Evolutionary conservation across 352 stramenopile genomes (phyloP).

Genomic region (Phytophthora nicotianae): DNA sequence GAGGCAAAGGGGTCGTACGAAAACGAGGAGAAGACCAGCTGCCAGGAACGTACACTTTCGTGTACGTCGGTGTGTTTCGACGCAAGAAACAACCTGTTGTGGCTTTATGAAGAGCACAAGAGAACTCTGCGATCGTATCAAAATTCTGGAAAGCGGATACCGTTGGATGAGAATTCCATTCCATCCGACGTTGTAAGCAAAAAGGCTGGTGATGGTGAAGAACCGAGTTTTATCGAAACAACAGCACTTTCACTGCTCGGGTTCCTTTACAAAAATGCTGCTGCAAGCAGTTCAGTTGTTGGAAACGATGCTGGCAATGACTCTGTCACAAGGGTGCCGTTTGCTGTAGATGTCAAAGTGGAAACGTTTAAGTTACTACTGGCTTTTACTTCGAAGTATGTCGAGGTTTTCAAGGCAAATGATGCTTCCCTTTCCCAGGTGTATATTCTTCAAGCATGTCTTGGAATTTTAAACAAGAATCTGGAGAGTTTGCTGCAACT

Average conservation of each 20-base stretch:
- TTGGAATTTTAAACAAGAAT: conserved; percentile 52
- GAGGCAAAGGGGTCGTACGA: conserved; percentile 8
- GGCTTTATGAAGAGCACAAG: conserved; percentile 41
- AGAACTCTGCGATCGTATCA: conserved; percentile 40
- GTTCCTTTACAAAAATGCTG: conserved; percentile 49
- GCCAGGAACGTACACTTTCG: conserved; percentile 12
- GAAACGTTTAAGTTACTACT: conserved; percentile 45
- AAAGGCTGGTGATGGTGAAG: conserved; percentile 1
- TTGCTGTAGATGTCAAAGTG: conserved; percentile 46
- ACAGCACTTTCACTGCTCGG: conserved; percentile 37
- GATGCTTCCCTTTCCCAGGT: conserved; percentile 20
- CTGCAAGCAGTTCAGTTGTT: conserved; percentile 19
- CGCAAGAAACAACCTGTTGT: conserved; percentile 53
- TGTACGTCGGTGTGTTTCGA: conserved; percentile 53
- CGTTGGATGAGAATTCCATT: conserved; percentile 41
- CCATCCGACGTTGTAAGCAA: conserved; percentile 5
- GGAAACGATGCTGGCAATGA: conserved; percentile 4
- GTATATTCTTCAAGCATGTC: conserved; percentile 48
- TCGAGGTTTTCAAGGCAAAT: conserved; percentile 35
- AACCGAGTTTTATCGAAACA: conserved; percentile 16
- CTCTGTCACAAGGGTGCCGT: conserved; percentile 30
- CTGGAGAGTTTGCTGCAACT: conserved; percentile 37
- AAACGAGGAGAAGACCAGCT: conserved; percentile 1
- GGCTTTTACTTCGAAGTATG: conserved; percentile 37
- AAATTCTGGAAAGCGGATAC: conserved; percentile 51